phyloP scores from a whole-genome alignment of 75 land plant genomes.

The Pinus albicaulis region DNA sequence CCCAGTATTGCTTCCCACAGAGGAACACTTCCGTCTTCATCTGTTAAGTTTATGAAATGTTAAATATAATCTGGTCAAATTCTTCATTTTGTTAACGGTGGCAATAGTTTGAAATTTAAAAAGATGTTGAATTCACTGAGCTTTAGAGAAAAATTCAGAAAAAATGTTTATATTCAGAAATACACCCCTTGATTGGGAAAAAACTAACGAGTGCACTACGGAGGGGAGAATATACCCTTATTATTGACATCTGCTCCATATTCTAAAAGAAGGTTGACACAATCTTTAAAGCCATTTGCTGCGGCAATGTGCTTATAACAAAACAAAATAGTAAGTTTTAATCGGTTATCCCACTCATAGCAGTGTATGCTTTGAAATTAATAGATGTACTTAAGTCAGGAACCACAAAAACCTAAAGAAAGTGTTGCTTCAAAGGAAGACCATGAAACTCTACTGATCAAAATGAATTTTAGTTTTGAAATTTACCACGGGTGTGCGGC shows the following conservation, averaged over 20 bases:
- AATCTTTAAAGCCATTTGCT: conserved; percentile 68
- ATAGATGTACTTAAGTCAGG: not conserved
- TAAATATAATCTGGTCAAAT: not conserved
- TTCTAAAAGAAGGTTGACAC: conserved; percentile 58
- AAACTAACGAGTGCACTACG: not conserved
- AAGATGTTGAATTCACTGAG: not conserved
- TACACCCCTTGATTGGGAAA: not conserved
- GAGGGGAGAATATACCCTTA: conserved; percentile 37
- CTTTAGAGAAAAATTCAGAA: not conserved
- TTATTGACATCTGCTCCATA: conserved; percentile 70
- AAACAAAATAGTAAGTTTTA: too few species aligned
- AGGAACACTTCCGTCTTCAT: conserved; percentile 78
- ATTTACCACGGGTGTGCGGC: conserved; percentile 59
- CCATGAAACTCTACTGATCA: not conserved
- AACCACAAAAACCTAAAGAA: not conserved
- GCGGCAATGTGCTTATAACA: conserved; percentile 73
- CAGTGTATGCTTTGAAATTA: not conserved
- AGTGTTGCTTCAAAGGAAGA: not conserved
- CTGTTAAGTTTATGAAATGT: conserved; percentile 29
- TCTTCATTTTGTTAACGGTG: not conserved
- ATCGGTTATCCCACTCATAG: not conserved
- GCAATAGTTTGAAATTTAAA: not conserved
- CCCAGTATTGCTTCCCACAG: conserved; percentile 73
- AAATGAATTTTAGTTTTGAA: not conserved
- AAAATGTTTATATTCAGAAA: not conserved